Percentiles rank a stretch among this genome's conserved stretches.
phyloP scores from a whole-genome alignment of 352 stramenopile genomes.

The Saprolegnia diclina region DNA sequence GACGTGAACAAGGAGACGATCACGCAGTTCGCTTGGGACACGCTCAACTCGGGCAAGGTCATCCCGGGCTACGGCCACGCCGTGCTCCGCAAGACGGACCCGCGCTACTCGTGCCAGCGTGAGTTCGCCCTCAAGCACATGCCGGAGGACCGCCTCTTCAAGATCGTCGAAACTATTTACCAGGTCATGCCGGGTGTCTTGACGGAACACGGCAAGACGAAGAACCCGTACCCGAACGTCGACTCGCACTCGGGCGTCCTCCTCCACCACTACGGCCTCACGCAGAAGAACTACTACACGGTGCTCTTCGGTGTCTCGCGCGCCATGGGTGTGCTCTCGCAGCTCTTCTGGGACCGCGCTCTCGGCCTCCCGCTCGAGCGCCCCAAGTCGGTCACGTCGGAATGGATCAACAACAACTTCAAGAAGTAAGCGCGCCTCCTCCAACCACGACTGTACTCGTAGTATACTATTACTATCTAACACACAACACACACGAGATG shows the following conservation, averaged over 20 bases:
- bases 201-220: slow-evolving; percentile 98
- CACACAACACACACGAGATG: background rate
- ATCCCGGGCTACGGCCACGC: slow-evolving; percentile 98
- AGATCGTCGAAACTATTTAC: slow-evolving; percentile 99
- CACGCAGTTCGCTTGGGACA: slow-evolving; percentile 98
- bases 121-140: slow-evolving; percentile 99
- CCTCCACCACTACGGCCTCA: slow-evolving; percentile 99
- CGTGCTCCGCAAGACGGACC: slow-evolving; percentile 98
- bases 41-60: slow-evolving; percentile 98
- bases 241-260: slow-evolving; percentile 98
- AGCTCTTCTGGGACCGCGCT: slow-evolving; percentile 98
- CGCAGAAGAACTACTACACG: slow-evolving; percentile 99
- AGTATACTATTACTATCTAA: too few relatives aligned
- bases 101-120: slow-evolving; percentile 97
- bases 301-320: slow-evolving; percentile 99
- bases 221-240: slow-evolving; percentile 99
- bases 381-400: slow-evolving; percentile 98
- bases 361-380: slow-evolving; percentile 96
- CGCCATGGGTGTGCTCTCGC: slow-evolving; percentile 96
- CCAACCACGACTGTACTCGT: too few relatives aligned
- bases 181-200: slow-evolving; percentile 98
- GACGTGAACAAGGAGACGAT: slow-evolving; percentile 98
- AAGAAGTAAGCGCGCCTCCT: slow-evolving; percentile 39
- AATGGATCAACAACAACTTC: slow-evolving; percentile 97
- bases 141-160: slow-evolving; percentile 98